Evolutionary conservation across 2,329 filamentous ascomycete species (phyloP), one percentile per base, ranked within the genome.

Genomic region (Fusarium sp.): DNA sequence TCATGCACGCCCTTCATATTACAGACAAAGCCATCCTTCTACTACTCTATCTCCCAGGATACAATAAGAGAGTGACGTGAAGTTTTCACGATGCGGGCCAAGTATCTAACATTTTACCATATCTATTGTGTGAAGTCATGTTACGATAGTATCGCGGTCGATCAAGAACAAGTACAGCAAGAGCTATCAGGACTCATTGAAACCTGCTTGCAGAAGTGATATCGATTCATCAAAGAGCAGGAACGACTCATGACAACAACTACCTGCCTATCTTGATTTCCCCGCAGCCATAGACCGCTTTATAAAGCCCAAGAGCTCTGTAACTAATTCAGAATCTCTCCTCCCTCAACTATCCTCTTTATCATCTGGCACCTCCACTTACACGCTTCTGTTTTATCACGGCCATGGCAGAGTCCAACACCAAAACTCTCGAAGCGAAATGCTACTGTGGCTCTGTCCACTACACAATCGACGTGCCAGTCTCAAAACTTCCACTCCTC

Each of bases 371-470:
- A 32, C 38, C 43, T 46, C n/a, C n/a, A 32, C 32, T 61, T 46
- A 49, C 18, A 51, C 22, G 8, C 20, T 43, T 46, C 15, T 46
- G 18, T 8, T 8, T 27, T 22, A 29, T n/a, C 25, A 6, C 51
- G 55, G 47, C n/a, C 40, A 77, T 78, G 70, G 30, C 66, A 20
- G 68, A 75, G 4, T 32, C 58, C 2, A 48, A 65, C 5, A 76
- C 68, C 49, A 81, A 78, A 65, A 80, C 76, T 1, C 79, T 86
- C 18, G 78, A 81, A 32, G 83, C 82, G n/a, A 79, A 79, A 58
- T 86, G 84, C 73, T 78, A 80, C 69, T 86, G 84, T 71, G 80
- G 80, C 55, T 79, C 80, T 25, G 77, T 83, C 8, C 79, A 82
- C 69, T 83, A 83, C 74, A 80, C 76, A 8, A 60, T 86, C 60